Evolutionary conservation across 805 yeast species (phyloP), one percentile per base, ranked within the genome.

Genomic region (Myxozyma nipponensis): DNA sequence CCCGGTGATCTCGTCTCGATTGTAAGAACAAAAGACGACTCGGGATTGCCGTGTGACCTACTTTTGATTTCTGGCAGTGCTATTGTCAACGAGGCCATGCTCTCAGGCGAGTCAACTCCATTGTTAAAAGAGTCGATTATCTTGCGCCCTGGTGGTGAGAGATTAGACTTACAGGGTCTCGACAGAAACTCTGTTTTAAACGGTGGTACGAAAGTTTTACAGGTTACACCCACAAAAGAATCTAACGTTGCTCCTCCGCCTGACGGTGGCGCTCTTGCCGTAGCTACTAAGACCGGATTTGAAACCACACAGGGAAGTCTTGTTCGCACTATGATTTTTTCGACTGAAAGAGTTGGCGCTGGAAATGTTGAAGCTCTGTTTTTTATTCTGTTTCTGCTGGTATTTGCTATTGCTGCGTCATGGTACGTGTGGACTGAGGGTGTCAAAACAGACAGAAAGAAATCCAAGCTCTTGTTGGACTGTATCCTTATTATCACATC

Each of bases 381-480:
- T 71, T 93, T 93, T 68, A 90, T 93, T 66, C 75, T 90, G 61
- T 93, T 93, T 72, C 75, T 93, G 67, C 78, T 93, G 61, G 74
- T 86, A 35, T 93, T 93, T 64, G 98, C 98, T 56, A 77, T 93
- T 65, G 87, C 89, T 61, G 98, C 98, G 28, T 84, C 95, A 19
- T 84, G 95, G 88, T 93, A 91, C 65, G 98, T 93, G 47, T 93
- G 98, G 98, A 84, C 86, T 53, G 96, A 91, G 72, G 98, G 98
- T 70, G 85, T 95, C 22, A 83, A 78, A 67, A 84, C 87, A 87
- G 98, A 96, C 63, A 85, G 98, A 72, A 80, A 87, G 62, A 95
- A 91, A 69, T 86, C 95, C 48, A 91, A 91, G 71, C 78, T 93
- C 68, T 83, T 93, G 59, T 77, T 93, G 65, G 98, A 93, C 71